Conservation (phyloP, 2,329 filamentous ascomycete species). For the Aspergillus thermomutatus region DNA sequence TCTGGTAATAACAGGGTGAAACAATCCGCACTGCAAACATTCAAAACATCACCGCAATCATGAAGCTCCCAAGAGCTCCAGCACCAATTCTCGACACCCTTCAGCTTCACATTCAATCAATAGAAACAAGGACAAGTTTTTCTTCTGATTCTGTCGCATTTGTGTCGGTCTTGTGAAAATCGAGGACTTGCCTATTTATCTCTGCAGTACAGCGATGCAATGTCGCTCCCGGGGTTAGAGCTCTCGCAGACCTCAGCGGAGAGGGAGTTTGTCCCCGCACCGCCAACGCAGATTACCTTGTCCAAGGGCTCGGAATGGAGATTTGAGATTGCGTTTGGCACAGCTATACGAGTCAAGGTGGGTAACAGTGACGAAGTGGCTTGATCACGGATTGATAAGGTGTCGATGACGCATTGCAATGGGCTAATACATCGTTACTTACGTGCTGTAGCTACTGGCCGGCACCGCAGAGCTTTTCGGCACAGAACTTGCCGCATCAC, state of each 20-base stretch:
- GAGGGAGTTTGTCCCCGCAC: conserved; percentile 33
- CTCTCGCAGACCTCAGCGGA: conserved; percentile 61
- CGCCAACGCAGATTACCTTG: conserved; percentile 51
- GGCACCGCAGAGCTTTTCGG: conserved; percentile 93
- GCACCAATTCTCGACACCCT: background rate
- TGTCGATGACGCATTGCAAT: background rate
- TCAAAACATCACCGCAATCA: conserved; percentile 15
- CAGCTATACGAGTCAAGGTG: conserved; percentile 53
- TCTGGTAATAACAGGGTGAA: background rate
- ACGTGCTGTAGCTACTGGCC: conserved; percentile 56
- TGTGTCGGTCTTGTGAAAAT: background rate
- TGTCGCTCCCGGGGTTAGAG: conserved; percentile 73
- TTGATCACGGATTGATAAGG: too few relatives aligned
- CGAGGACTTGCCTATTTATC: background rate
- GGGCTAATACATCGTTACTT: background rate
- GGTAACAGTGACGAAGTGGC: conserved; percentile 2
- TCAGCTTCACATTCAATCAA: background rate
- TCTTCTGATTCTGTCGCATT: background rate
- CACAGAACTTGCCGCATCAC: conserved; percentile 80
- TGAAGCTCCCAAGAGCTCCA: background rate
- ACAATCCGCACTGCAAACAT: conserved; percentile 16
- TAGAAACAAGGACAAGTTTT: background rate
- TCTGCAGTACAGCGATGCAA: conserved; percentile 33
- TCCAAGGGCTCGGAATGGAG: conserved; percentile 71
- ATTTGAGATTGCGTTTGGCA: conserved; percentile 64